phyloP scores from a whole-genome alignment of 345 rosid species.

The Euclidium syriacum region DNA sequence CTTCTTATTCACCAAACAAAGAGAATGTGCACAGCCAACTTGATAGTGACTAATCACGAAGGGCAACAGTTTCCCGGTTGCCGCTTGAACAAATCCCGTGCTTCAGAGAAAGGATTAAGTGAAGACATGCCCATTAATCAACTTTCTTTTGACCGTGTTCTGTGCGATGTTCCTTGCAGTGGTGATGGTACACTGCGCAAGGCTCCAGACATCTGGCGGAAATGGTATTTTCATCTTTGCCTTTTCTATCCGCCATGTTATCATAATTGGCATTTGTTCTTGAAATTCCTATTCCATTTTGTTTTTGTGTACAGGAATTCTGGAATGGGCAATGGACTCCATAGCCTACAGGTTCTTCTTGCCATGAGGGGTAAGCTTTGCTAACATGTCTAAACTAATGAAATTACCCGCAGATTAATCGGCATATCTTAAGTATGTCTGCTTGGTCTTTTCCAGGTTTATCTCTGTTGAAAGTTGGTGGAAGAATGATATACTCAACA shows the following conservation, averaged over 20 bases:
- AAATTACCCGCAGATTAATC: neutral
- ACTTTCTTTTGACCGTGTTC: constrained; percentile 76
- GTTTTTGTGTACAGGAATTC: constrained; percentile 48
- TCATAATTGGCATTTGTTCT: neutral
- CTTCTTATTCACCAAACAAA: constrained; percentile 96
- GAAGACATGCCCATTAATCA: constrained; percentile 42
- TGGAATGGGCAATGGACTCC: constrained; percentile 90
- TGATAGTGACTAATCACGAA: constrained; percentile 88
- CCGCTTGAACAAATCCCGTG: constrained; percentile 49
- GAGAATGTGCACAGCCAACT: constrained; percentile 93
- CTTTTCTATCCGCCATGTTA: too few species aligned
- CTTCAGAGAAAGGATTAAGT: constrained; percentile 28
- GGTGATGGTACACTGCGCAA: constrained; percentile 93
- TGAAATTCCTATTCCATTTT: constrained; percentile 8
- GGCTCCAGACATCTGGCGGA: constrained; percentile 98
- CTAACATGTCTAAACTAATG: neutral
- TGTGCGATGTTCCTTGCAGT: constrained; percentile 95
- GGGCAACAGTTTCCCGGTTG: constrained; percentile 93
- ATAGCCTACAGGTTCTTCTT: constrained; percentile 72
- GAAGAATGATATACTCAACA: constrained; percentile 91
- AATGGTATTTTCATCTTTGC: constrained; percentile 50
- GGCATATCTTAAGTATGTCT: neutral
- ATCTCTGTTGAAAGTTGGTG: constrained; percentile 82
- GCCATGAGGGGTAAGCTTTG: constrained; percentile 64
- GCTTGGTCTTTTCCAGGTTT: constrained; percentile 44